Evolutionary conservation across 2,329 filamentous ascomycete species (phyloP), one percentile per base, ranked within the genome.

Genomic region (Metarhizium sp.): DNA sequence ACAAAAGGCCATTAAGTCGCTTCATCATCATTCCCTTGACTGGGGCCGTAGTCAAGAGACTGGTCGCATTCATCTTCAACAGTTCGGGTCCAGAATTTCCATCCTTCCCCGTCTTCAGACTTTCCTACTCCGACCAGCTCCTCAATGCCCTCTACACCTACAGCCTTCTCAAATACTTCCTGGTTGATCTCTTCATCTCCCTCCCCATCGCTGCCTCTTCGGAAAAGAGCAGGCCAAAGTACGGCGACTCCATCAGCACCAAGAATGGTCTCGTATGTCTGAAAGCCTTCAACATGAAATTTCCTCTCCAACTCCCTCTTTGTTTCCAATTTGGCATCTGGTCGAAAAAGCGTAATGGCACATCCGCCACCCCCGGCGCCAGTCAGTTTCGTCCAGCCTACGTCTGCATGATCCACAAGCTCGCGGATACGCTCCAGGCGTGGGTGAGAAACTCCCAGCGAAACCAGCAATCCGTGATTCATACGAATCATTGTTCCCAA

Each of bases 371-470:
- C 48, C 16, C 48, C 48, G 6, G 48, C 48, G 38, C 48, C 48
- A 18, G 48, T 50, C 13, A 50, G 48, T 48, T 59, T 59, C 46
- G 58, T 58, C 56, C 58, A 59, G 38, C 59, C 60, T 30, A 60
- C 62, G 57, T 66, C 63, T 34, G 65, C 63, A 42, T 61, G 59
- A 38, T 66, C 63, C 7, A 63, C 55, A 36, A 60, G 57, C 51
- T 63, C 54, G 25, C 56, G 40, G 38, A 56, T 50, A 48, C 55
- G 55, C 48, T 58, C 59, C 25, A 59, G 49, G 5, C 51, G 42
- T 36, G 58, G 58, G 40, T 58, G 58, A n/a, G 58, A 59, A 1
- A 59, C 56, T 18, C 53, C 53, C 14, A 51, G 34, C 13, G 47
- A 18, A 11, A 34, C 38, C 25, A 51, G 30, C 4, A 50, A 20